Evolutionary conservation across 257 asterid genomes (phyloP).

Genomic region (Rauvolfia tetraphylla): DNA sequence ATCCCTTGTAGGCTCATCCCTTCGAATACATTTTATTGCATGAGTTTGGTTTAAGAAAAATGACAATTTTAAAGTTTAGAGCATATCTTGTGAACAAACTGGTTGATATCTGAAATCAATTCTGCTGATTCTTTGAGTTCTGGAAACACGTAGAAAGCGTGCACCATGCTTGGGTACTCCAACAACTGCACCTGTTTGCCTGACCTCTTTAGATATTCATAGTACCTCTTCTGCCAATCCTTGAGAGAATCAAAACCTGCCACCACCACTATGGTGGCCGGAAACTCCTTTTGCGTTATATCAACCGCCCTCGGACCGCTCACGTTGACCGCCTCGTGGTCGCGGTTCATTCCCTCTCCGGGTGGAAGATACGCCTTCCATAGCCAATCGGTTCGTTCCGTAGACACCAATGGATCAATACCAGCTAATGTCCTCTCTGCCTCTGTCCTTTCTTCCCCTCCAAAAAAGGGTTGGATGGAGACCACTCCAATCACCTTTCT

Average conservation of each 20-base stretch:
- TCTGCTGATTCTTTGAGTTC: slow-evolving; percentile 50
- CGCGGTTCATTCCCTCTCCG: slow-evolving; percentile 38
- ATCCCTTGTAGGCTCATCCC: no score
- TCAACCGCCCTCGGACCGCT: slow-evolving; percentile 68
- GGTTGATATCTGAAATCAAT: slow-evolving; percentile 33
- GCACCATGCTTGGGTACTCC: slow-evolving; percentile 63
- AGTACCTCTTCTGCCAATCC: slow-evolving; percentile 69
- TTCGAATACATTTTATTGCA: no score
- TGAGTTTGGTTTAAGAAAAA: no score
- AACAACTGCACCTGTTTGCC: slow-evolving; percentile 56
- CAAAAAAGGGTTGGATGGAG: slow-evolving; percentile 76
- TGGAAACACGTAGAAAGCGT: slow-evolving; percentile 67
- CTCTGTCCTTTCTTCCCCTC: slow-evolving; percentile 60
- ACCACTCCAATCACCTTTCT: slow-evolving; percentile 55
- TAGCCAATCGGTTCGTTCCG: slow-evolving; percentile 45
- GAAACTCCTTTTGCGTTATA: slow-evolving; percentile 50
- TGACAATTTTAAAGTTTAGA: slow-evolving; percentile 15
- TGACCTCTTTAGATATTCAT: slow-evolving; percentile 52
- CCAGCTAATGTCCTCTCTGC: slow-evolving; percentile 41
- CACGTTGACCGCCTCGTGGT: slow-evolving; percentile 62
- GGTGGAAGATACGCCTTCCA: slow-evolving; percentile 61
- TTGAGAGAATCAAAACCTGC: slow-evolving; percentile 68
- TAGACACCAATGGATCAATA: slow-evolving; percentile 40
- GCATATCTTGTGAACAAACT: slow-evolving; percentile 42
- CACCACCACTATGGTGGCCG: slow-evolving; percentile 58